Evolutionary conservation across 2,329 filamentous ascomycete genomes (phyloP).

Genomic region (Arthrobotrys iridis): DNA sequence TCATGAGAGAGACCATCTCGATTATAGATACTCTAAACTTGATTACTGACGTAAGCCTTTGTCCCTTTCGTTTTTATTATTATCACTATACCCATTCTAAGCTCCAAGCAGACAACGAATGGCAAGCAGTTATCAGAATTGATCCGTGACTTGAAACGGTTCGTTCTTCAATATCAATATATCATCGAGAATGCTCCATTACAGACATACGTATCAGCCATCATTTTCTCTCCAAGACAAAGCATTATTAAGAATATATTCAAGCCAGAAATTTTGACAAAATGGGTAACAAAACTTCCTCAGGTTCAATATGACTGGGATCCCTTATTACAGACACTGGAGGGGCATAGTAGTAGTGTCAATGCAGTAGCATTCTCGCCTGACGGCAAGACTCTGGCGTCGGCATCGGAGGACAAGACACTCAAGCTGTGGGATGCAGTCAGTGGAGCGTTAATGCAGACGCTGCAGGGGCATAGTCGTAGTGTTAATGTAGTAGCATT

Average conservation of each 20-base stretch:
- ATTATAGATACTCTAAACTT: no score
- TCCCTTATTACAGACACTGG: slow-evolving; percentile 61
- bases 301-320: neutral
- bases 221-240: neutral
- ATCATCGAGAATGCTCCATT: neutral
- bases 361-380: slow-evolving; percentile 39
- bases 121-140: neutral
- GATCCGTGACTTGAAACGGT: neutral
- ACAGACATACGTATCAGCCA: neutral
- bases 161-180: neutral
- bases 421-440: slow-evolving; percentile 29
- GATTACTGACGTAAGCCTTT: no score
- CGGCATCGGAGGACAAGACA: slow-evolving; percentile 15
- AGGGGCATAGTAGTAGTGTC: slow-evolving; percentile 66
- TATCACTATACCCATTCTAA: no score
- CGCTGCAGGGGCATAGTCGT: slow-evolving; percentile 56
- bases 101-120: neutral
- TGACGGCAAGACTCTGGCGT: slow-evolving; percentile 38
- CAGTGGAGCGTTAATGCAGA: slow-evolving; percentile 17
- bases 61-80: no score
- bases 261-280: neutral
- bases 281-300: neutral
- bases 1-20: slow-evolving; percentile 53
- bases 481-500: slow-evolving; percentile 57
- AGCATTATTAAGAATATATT: neutral